phyloP scores from a whole-genome alignment of 768 basidiomycete species.

The Trametes punicea region DNA sequence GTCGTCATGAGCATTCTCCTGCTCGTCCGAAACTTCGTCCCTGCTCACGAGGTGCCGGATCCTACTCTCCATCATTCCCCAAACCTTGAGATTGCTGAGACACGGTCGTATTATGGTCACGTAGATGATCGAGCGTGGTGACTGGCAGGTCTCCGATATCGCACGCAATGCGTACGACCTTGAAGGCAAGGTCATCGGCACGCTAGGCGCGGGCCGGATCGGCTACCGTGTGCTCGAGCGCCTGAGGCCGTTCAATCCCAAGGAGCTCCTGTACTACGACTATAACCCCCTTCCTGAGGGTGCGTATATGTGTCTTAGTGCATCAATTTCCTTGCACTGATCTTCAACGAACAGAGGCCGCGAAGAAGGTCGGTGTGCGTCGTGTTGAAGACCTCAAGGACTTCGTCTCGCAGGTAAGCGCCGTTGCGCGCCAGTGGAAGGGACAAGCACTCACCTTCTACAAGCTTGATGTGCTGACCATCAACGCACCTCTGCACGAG shows the following conservation, averaged over 20 bases:
- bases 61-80: neutral
- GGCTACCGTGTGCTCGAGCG: constrained; percentile 85
- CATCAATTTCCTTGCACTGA: neutral
- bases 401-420: constrained; percentile 37
- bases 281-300: constrained; percentile 64
- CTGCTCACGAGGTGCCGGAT: constrained; percentile 68
- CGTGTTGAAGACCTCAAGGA: constrained; percentile 78
- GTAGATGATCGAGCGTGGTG: constrained; percentile 76
- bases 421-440: no score
- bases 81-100: neutral
- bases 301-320: neutral
- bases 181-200: constrained; percentile 89
- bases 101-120: no score
- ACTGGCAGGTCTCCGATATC: constrained; percentile 83
- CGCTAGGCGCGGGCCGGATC: constrained; percentile 80
- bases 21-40: constrained; percentile 86
- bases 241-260: constrained; percentile 78
- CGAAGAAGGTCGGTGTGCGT: constrained; percentile 64
- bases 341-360: constrained; percentile 43
- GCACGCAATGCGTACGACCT: constrained; percentile 85
- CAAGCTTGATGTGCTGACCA: constrained; percentile 77
- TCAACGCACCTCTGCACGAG: constrained; percentile 88
- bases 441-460: no score
- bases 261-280: constrained; percentile 89
- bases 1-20: constrained; percentile 88